A percentile compares a stretch with the other conserved stretches of the same genome.
Conservation (phyloP, 2,329 filamentous ascomycete species). For the Talaromyces rugulosus region DNA sequence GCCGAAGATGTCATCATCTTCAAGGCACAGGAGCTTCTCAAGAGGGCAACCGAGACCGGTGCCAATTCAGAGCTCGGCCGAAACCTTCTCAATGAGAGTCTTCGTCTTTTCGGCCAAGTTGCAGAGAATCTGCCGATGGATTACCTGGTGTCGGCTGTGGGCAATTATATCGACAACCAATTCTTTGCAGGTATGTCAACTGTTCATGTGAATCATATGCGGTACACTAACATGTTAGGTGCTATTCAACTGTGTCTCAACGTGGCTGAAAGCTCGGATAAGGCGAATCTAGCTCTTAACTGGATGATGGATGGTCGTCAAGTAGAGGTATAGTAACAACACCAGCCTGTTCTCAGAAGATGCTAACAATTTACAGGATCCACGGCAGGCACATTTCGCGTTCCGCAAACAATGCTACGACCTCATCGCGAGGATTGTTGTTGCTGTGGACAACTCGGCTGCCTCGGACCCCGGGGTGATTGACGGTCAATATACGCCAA, state of each 20-base stretch:
- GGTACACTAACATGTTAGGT: conserved; percentile 37
- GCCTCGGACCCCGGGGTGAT: conserved; percentile 65
- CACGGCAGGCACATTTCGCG: conserved; percentile 63
- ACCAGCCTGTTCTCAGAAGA: not conserved
- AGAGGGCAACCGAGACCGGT: conserved; percentile 76
- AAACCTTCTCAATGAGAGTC: conserved; percentile 78
- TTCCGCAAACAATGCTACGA: conserved; percentile 76
- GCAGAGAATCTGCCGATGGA: conserved; percentile 75
- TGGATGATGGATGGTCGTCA: conserved; percentile 86
- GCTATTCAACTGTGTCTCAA: conserved; percentile 82
- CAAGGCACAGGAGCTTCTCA: conserved; percentile 93
- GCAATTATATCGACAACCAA: conserved; percentile 73
- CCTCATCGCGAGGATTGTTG: conserved; percentile 78
- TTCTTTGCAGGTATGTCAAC: conserved; percentile 70
- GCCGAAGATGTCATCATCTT: conserved; percentile 96
- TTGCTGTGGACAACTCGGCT: conserved; percentile 69
- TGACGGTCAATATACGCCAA: conserved; percentile 72
- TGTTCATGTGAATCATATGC: not conserved
- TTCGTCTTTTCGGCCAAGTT: conserved; percentile 83
- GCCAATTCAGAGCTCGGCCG: conserved; percentile 71
- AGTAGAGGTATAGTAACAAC: conserved; percentile 40
- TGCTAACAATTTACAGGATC: conserved; percentile 47
- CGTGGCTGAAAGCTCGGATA: conserved; percentile 80
- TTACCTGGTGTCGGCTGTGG: conserved; percentile 72
- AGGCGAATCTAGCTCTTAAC: conserved; percentile 75